phyloP scores from a whole-genome alignment of 2,329 filamentous ascomycete genomes.

The Colletotrichum sp. region DNA sequence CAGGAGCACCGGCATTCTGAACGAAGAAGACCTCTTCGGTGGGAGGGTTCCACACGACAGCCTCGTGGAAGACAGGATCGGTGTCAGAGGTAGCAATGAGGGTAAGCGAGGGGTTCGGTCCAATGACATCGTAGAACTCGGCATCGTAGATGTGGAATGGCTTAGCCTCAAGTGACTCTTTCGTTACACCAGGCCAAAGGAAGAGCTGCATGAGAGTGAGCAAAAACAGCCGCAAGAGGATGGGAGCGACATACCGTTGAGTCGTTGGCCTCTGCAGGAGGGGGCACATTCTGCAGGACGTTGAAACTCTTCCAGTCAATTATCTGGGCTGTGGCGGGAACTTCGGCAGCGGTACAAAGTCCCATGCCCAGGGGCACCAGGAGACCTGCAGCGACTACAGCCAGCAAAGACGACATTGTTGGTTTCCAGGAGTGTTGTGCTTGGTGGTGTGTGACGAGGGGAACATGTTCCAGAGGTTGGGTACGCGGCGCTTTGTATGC shows the following conservation, averaged over 20 bases:
- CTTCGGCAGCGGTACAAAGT: neutral
- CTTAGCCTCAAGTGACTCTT: conserved; percentile 40
- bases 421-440: neutral
- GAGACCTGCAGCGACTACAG: neutral
- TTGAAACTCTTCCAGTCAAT: conserved; percentile 50
- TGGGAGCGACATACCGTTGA: conserved; percentile 32
- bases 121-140: conserved; percentile 56
- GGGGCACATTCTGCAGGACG: conserved; percentile 41
- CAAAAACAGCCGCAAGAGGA: neutral
- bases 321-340: conserved; percentile 36
- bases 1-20: conserved; percentile 53
- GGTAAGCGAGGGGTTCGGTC: conserved; percentile 52
- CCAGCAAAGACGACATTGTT: neutral
- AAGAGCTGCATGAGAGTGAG: conserved; percentile 19
- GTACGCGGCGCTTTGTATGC: neutral
- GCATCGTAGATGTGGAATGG: conserved; percentile 53
- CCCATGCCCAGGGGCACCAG: neutral
- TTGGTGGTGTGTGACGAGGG: neutral
- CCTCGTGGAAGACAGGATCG: conserved; percentile 60
- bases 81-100: conserved; percentile 48
- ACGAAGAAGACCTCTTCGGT: conserved; percentile 61
- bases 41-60: conserved; percentile 52
- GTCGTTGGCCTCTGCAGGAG: conserved; percentile 39
- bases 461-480: neutral
- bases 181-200: conserved; percentile 47